These are phyloP conservation scores for Pseudogymnoascus sp. DNA, from an alignment of 2,329 filamentous ascomycete species.

Conservation along the genomic window DNA sequence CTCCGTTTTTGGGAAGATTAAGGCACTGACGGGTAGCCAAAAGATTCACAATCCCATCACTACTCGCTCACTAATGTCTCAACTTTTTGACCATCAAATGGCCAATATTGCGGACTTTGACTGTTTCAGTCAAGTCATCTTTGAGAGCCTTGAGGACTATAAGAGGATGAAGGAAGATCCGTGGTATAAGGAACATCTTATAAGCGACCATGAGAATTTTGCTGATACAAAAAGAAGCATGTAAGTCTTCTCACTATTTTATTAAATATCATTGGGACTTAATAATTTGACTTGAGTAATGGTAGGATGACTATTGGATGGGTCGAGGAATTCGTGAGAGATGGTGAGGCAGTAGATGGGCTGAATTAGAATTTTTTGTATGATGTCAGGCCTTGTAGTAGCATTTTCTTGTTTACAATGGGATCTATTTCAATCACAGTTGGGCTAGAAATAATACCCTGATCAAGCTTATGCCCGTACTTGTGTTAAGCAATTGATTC, in stretches of 20 bases:
- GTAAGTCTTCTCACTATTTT: slow-evolving; percentile 16
- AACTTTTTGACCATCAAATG: slow-evolving; percentile 39
- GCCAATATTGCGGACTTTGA: slow-evolving; percentile 41
- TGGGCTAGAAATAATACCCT: no score
- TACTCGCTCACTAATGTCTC: slow-evolving; percentile 33
- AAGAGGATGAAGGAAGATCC: slow-evolving; percentile 41
- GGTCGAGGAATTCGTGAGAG: slow-evolving; percentile 34
- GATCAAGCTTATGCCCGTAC: no score
- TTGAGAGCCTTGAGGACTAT: slow-evolving; percentile 37
- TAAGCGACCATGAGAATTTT: slow-evolving; percentile 40
- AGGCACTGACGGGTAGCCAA: not conserved
- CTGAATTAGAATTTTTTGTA: not conserved
- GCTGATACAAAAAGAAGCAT: slow-evolving; percentile 39
- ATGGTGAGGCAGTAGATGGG: slow-evolving; percentile 28
- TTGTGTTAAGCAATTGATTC: no score
- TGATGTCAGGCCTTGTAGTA: no score
- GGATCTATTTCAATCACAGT: no score
- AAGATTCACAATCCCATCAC: slow-evolving; percentile 36
- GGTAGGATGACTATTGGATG: slow-evolving; percentile 40
- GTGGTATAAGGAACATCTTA: slow-evolving; percentile 38
- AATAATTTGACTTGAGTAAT: not conserved
- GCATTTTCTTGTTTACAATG: no score
- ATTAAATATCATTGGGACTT: no score
- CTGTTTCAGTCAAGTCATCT: slow-evolving; percentile 42
- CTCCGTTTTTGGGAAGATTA: no score